Percentiles rank a stretch among this genome's conserved stretches.
Evolutionary conservation across 768 basidiomycete species (phyloP).

Genomic region (Macrolepiota dolichaula): DNA sequence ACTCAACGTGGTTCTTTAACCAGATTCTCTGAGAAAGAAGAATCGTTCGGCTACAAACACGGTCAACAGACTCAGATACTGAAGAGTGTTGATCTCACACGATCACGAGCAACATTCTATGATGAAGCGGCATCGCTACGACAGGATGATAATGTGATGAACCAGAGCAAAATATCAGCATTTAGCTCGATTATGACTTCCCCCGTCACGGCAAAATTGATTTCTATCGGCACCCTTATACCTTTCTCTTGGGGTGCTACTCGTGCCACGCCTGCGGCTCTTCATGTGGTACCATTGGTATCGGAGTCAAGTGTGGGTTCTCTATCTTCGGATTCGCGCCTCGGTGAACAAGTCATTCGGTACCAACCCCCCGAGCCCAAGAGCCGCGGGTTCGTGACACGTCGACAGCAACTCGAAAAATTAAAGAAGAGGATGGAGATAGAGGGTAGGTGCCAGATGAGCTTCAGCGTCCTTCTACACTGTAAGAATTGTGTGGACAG

Average conservation of each 20-base stretch:
- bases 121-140: background rate
- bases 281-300: background rate
- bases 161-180: slow-evolving; percentile 24
- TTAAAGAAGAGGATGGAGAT: slow-evolving; percentile 51
- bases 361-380: background rate
- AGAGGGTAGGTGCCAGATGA: slow-evolving; percentile 28
- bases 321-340: background rate
- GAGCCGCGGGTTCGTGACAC: slow-evolving; percentile 50
- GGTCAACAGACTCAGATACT: slow-evolving; percentile 25
- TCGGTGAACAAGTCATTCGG: slow-evolving; percentile 6
- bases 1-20: slow-evolving; percentile 28
- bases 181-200: slow-evolving; percentile 46
- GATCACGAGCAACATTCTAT: background rate
- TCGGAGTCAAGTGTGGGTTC: background rate
- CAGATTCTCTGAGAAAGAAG: slow-evolving; percentile 34
- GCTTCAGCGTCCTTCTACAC: slow-evolving; percentile 23
- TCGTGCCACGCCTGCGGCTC: slow-evolving; percentile 10
- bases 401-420: slow-evolving; percentile 64
- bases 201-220: slow-evolving; percentile 52
- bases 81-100: slow-evolving; percentile 31
- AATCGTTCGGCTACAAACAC: slow-evolving; percentile 17
- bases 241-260: slow-evolving; percentile 42
- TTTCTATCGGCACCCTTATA: slow-evolving; percentile 63
- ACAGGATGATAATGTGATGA: slow-evolving; percentile 5
- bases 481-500: slow-evolving; percentile 37